These are phyloP conservation scores for Euphorbia lathyris DNA, from an alignment of 345 rosid genomes.

Conservation along the genomic window DNA sequence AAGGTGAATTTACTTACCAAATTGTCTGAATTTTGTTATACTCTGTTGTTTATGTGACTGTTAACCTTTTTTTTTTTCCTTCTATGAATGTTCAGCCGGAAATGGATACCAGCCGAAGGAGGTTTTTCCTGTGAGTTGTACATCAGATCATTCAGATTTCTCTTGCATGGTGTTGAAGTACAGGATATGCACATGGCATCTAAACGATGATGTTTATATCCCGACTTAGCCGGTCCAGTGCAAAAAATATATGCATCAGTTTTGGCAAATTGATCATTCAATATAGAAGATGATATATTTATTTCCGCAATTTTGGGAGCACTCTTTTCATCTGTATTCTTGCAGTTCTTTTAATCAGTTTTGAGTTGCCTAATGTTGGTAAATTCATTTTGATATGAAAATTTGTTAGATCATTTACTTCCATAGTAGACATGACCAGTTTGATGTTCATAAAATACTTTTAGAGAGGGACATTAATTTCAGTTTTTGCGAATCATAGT, in stretches of 20 bases:
- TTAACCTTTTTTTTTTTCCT: slow-evolving; percentile 2
- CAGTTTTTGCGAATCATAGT: too few species aligned
- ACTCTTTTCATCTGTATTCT: background rate
- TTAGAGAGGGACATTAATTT: too few species aligned
- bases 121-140: slow-evolving; percentile 72
- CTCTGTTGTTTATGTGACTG: background rate
- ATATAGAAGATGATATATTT: background rate
- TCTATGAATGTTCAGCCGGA: slow-evolving; percentile 50
- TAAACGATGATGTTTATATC: background rate
- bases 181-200: background rate
- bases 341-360: background rate
- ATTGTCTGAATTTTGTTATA: background rate
- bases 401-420: too few species aligned
- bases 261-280: slow-evolving; percentile 13
- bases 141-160: background rate
- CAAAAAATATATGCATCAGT: background rate
- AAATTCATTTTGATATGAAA: too few species aligned
- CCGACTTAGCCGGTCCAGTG: background rate
- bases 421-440: too few species aligned
- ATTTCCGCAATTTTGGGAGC: background rate
- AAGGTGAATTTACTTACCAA: slow-evolving; percentile 46
- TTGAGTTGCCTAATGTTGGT: too few species aligned
- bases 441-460: too few species aligned
- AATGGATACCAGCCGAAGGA: slow-evolving; percentile 94
- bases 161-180: background rate